Base-by-base conservation (phyloP, 495 filamentous ascomycete genomes). In the Xylaria nigripes region DNA sequence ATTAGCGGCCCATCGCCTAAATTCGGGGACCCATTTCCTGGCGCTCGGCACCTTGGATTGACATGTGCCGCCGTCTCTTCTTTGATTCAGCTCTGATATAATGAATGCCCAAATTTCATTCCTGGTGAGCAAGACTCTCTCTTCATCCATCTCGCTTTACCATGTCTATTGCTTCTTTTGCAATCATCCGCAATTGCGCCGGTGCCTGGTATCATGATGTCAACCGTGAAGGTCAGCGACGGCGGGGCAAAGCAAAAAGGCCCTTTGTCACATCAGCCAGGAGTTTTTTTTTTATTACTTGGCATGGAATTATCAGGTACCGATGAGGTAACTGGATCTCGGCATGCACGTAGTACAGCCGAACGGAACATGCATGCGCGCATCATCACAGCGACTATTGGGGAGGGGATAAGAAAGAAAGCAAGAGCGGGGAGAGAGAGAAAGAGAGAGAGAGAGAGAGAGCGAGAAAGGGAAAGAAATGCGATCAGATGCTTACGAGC, bases 31-130 rank as follows among this genome's bases (percentile, higher is more conserved):
- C 24, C 18, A 19, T 57, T 55, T 36, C 46, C 62, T 54, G 57
- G 60, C 49, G 32, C 54, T 63, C 57, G 63, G 63, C 61, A 47
- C n/a, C n/a, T 62, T 53, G 55, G 15, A 55, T 61, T 51, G 61
- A 54, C 54, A 24, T 61, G 58, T 56, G 21, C 56, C 24, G 45
- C 51, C 48, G 53, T 54, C 51, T 50, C 44, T 40, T 40, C n/a
- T 3, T 40, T 16, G 19, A 58, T 60, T 60, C 59, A 55, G 55
- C 55, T 56, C 48, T 52, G 51, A 57, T 43, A 74, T 59, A 43
- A 79, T 80, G 76, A 78, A 74, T 59, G 75, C 76, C 50, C 73
- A 79, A 64, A 76, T 81, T 56, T 75, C 76, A 42, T 81, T 81
- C 61, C 70, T 81, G 52, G 78, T 80, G 69, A 72, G 74, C 21